Base-by-base conservation (phyloP, 176 grass and related monocot species). In the Oryza nivara region DNA sequence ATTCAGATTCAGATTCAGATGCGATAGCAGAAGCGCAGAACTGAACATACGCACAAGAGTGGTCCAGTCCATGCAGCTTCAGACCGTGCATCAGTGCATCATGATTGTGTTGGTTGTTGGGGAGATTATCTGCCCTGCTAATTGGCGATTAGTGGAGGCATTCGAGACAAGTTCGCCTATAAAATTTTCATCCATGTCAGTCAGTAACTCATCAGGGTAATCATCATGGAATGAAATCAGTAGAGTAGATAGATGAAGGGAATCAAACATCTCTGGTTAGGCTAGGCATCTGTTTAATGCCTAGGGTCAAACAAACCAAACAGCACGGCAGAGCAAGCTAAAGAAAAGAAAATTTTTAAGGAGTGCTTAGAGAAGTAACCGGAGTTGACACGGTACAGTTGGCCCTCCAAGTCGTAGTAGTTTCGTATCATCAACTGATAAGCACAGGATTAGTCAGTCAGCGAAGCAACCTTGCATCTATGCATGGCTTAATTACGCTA, bases 301-400 rank as follows among this genome's bases (percentile, higher is more conserved):
- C 4, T 63, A 63, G 58, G 58, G 58, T 63, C 58, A 63, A 63
- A 63, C 58, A 63, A 63, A 63, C 19, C 3, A 63, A 63, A 23
- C 58, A 63, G n/a, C 58, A 63, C n/a, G n/a, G n/a, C 20, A 63
- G 58, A 4, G 9, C 58, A 9, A 63, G 20, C 19, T 9, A 60
- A n/a, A 58, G 17, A 60, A 60, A 60, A 9, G 1, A 60, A 60
- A 9, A 9, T 36, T 36, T 36, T 36, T 20, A 60, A 60, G 19
- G 56, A 60, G 56, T 60, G 41, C 43, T 76, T 7, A 28, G 74
- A 36, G 43, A 78, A 68, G 70, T 17, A 34, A 11, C 11, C 4
- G 54, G 75, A 73, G 81, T 88, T 74, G 26, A 45, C 68, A 88
- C 87, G 87, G 10, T 73, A 32, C 30, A 32, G 79, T 58, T 34